Evolutionary conservation across 352 stramenopile species (phyloP).

Genomic region (Phytophthora melonis): DNA sequence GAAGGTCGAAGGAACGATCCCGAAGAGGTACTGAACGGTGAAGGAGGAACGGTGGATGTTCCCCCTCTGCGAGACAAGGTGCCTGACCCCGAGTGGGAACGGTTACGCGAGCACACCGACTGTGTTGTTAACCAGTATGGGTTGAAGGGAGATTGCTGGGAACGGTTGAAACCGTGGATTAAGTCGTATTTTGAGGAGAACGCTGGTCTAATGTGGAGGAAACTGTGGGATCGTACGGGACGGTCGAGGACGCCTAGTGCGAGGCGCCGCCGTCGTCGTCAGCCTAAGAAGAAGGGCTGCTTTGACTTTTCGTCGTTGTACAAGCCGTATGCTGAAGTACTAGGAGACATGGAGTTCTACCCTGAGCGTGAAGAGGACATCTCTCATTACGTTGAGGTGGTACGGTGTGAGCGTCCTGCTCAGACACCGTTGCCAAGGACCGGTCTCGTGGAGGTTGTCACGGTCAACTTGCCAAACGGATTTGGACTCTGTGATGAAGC

Average conservation of each 20-base stretch:
- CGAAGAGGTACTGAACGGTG: neutral
- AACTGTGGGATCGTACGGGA: neutral
- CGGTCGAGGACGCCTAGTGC: neutral
- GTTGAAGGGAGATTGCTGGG: neutral
- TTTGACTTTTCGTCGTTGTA: constrained; percentile 11
- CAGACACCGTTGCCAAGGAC: neutral
- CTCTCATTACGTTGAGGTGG: neutral
- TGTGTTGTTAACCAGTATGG: neutral
- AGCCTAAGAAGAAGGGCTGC: neutral
- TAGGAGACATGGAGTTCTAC: neutral
- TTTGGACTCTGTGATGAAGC: neutral
- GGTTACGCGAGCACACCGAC: neutral
- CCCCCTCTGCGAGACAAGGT: constrained; percentile 3
- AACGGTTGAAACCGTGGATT: neutral
- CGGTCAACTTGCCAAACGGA: neutral
- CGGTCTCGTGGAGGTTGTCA: neutral
- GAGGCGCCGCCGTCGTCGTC: neutral
- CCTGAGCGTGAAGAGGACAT: constrained; percentile 3
- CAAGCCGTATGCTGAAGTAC: neutral
- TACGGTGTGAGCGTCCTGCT: neutral
- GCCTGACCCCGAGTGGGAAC: neutral
- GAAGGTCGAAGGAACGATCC: neutral
- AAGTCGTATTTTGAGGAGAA: neutral
- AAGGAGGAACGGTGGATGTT: neutral
- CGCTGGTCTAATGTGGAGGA: neutral